Base-by-base conservation (phyloP, 1,139 yeast species). In the Nakaseomyces uthaithaninus region DNA sequence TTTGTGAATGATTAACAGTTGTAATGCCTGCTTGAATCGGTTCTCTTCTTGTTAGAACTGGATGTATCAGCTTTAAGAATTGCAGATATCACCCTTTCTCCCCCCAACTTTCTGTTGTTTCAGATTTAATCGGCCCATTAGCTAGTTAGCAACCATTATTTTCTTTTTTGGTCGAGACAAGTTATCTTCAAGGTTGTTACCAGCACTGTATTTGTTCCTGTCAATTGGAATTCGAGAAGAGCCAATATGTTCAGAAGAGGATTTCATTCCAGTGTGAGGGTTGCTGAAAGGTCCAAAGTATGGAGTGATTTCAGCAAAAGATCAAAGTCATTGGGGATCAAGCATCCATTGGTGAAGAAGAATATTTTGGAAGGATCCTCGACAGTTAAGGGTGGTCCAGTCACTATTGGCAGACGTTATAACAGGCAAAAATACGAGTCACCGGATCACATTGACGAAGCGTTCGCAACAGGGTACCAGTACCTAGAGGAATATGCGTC, bases 401-500 rank as follows among this genome's bases (percentile, higher is more conserved):
- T 31, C 12, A 65, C 77, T 16, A 51, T 75, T 36, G 66, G 63
- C 37, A 65, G 69, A 44, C 57, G 66, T 37, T 58, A 66, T 49
- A 73, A 68, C 36, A 66, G 69, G 42, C 46, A 60, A 28, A 69
- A 70, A 47, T 87, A 87, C 63, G 71, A 68, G 44, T 68, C 89
- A 1, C 94, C 94, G 18, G 65, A 61, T 35, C 80, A 77, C 1
- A 69, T 87, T 39, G 77, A 82, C 49, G 83, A 80, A 37, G 80
- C 84, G 1, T 87, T 85, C 61, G 73, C 80, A 42, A 59, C 70
- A 41, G 85, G 95, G 2, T 75, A 81, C 52, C 70, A 75, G 18
- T 56, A 76, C 25, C 65, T 87, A 45, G 74, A 79, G 54, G 49
- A 66, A 12, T 74, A 79, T 44, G 55, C 68, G 2, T 49, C 40